Conservation (phyloP, 2,329 filamentous ascomycete species). For the Akanthomyces muscarius region DNA sequence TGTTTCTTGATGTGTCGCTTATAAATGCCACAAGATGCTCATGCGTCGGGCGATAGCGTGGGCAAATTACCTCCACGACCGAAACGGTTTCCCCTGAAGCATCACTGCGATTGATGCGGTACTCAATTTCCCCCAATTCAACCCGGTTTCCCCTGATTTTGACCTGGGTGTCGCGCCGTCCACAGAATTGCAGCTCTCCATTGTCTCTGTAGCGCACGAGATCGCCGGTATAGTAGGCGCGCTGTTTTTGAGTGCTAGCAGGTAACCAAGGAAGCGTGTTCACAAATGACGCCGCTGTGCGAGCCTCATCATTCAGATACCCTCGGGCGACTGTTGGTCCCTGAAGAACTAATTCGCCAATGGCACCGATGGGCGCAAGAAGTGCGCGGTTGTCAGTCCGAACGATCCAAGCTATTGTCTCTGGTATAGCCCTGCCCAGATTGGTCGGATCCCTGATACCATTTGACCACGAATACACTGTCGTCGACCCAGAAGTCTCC, state of each 20-base stretch:
- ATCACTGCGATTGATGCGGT: neutral
- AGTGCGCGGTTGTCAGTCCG: neutral
- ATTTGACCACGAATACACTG: neutral
- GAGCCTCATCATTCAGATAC: constrained; percentile 37
- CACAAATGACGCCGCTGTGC: neutral
- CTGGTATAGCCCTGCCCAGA: neutral
- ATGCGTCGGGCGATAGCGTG: neutral
- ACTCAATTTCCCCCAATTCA: constrained; percentile 34
- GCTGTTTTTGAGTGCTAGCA: constrained; percentile 16
- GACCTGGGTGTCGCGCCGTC: constrained; percentile 51
- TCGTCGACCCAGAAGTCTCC: constrained; percentile 10
- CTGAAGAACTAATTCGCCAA: constrained; percentile 31
- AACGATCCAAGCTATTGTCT: neutral
- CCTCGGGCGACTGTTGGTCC: constrained; percentile 44
- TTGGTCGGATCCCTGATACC: constrained; percentile 15
- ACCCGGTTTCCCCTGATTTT: constrained; percentile 52
- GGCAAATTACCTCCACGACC: neutral
- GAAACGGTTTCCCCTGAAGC: neutral
- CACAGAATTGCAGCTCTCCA: constrained; percentile 38
- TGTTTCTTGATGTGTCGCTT: neutral
- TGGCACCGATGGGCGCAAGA: neutral
- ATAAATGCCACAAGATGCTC: neutral
- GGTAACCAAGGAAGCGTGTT: neutral
- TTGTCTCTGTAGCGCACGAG: constrained; percentile 37
- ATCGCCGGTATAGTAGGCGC: constrained; percentile 41